Base-by-base conservation (phyloP, 2,329 filamentous ascomycete species). In the Elsinoe batatas region DNA sequence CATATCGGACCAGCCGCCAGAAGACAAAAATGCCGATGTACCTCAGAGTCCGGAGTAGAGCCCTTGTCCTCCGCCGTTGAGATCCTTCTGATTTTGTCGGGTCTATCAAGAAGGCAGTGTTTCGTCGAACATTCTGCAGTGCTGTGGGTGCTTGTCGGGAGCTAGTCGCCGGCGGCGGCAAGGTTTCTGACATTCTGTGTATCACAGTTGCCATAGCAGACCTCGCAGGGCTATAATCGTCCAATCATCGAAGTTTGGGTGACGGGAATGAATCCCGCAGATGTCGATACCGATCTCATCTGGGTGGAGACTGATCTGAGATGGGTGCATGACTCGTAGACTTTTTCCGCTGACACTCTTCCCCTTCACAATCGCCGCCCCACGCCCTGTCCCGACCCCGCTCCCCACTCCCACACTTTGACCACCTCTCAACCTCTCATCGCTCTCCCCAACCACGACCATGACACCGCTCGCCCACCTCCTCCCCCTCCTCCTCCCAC, bases 391-490 rank as follows among this genome's bases (percentile, higher is more conserved):
- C 26, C 57, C 61, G 43, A 64, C 63, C 7, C 89, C 88, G 3
- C 79, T 96, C 30, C 93, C 93, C 0, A n/a, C n/a, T n/a, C n/a
- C 22, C 32, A 12, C 11, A 3, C n/a, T 22, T n/a, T 38, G 11
- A 15, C 15, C 10, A 15, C 17, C 11, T 22, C 13, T 38, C 18
- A 5, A 12, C 30, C 15, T 13, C 18, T 3, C 47, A 37, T 11
- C 17, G 5, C 35, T 13, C 12, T 8, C 2, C 8, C 20, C 46
- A 20, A n/a, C 18, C 1, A 7, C 33, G 8, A 26, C 15, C 32
- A 51, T 51, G 47, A 33, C 33, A 18, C 47, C 38, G 13, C 40
- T 56, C 26, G 36, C 42, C 13, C 15, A 37, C 38, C 32, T 60
- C 38, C 46, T 58, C 46, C 15, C 54, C 44, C 46, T 64, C 42